Evolutionary conservation across 2,329 filamentous ascomycete species (phyloP).

Genomic region (Pestalotiopsis sp.): DNA sequence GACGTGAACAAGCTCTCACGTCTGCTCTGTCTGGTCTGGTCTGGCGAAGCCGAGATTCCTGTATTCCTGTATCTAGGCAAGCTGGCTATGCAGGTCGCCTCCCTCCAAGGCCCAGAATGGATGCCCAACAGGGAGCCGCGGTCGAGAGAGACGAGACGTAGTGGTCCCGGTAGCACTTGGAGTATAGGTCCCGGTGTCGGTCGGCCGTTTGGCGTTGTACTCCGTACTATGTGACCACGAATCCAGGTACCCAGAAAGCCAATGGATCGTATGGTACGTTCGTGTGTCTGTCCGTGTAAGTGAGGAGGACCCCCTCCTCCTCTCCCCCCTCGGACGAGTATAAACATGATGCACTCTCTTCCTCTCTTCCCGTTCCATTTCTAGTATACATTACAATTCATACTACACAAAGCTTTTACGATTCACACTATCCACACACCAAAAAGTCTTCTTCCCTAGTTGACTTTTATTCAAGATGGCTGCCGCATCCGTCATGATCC

Average conservation of each 20-base stretch:
- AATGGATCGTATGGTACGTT: neutral
- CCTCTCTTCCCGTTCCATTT: neutral
- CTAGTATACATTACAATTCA: neutral
- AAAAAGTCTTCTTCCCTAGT: neutral
- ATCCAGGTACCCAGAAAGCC: neutral
- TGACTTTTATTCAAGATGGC: constrained; percentile 29
- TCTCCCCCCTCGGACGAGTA: neutral
- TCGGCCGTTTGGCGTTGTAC: neutral
- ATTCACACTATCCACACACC: neutral
- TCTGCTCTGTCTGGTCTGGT: neutral
- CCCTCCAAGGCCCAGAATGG: neutral
- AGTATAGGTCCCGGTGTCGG: constrained; percentile 6
- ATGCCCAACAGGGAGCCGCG: constrained; percentile 11
- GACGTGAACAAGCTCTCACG: neutral
- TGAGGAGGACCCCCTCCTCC: neutral
- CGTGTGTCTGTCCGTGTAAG: neutral
- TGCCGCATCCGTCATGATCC: constrained; percentile 35
- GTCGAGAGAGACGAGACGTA: neutral
- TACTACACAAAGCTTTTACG: neutral
- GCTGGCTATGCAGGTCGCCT: constrained; percentile 2
- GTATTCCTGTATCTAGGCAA: neutral
- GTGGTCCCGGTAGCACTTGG: too few relatives aligned
- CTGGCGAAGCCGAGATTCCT: neutral
- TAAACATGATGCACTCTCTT: neutral
- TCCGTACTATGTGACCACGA: neutral